Base-by-base conservation (phyloP, 371 early-diverging fungal genomes). In the Coemansia sp. region DNA sequence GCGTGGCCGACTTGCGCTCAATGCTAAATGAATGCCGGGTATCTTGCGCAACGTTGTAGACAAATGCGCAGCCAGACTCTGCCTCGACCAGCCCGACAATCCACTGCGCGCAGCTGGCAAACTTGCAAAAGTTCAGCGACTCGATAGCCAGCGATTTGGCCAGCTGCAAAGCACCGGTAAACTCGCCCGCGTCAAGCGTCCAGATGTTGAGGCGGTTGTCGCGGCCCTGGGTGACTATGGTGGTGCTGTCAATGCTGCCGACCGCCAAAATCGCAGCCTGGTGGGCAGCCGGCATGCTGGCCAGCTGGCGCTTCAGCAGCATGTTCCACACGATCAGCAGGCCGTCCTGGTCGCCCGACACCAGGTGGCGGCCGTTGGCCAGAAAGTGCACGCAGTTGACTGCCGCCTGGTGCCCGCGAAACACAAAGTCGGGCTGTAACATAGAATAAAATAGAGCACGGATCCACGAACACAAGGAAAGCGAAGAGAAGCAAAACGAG, bases 361-460 rank as follows among this genome's bases (percentile, higher is more conserved):
- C 66, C 37, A 75, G 48, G 2, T 52, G 55, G 36, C 62, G 70
- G 48, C 69, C 71, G 54, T 69, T 65, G 48, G 56, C 55, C 55
- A 75, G 62, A 43, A 75, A 75, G 37, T 55, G 50, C 50, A 66
- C 70, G 51, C 69, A 49, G 75, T 75, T 75, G 47, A 75, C 75
- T 8, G 75, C 62, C 1, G 71, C 48, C 55, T 59, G 70, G 59
- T 75, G 75, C 39, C 66, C 70, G 24, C 75, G 58, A 24, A 75
- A 75, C 47, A 75, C 71, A 62, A 75, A 75, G 7, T 65, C 75
- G 1, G 75, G 75, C 66, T 24, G 24, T 24, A 24, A 24, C 24
- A 24, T 24, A 24, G 24, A 24, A 24, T 24, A 24, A 24, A 24
- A 24, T 24, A 24, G 24, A 24, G 24, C 24, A 24, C 24, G 24